Percentiles rank a stretch among this genome's conserved stretches.
Evolutionary conservation across 345 rosid genomes (phyloP).

Genomic region (Gossypium ekmanianum): DNA sequence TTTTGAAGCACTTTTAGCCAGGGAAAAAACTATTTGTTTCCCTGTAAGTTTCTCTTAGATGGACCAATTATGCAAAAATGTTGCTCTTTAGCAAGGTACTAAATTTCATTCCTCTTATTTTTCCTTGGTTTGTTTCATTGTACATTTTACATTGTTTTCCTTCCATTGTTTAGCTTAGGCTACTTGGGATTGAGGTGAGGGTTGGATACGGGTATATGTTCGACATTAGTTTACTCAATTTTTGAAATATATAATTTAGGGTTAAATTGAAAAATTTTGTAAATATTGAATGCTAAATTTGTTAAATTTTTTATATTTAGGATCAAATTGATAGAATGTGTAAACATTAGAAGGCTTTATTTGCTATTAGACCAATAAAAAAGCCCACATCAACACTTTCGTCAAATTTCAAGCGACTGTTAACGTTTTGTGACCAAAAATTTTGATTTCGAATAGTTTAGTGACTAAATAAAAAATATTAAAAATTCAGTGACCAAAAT

Average conservation of each 20-base stretch:
- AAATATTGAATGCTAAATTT: too few relatives aligned
- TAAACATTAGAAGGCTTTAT: too few relatives aligned
- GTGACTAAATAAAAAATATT: too few relatives aligned
- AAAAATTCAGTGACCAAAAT: too few relatives aligned
- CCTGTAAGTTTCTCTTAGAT: slow-evolving; percentile 84
- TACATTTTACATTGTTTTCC: background rate
- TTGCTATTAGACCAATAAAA: too few relatives aligned
- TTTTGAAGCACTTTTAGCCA: slow-evolving; percentile 60
- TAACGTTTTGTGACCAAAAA: too few relatives aligned
- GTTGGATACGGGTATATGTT: background rate
- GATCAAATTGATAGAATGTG: too few relatives aligned
- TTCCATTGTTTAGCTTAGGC: background rate
- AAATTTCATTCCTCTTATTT: background rate
- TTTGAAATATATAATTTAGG: background rate
- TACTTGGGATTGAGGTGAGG: background rate
- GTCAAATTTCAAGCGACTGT: too few relatives aligned
- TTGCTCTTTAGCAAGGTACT: slow-evolving; percentile 79
- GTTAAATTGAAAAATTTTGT: too few relatives aligned
- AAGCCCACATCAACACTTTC: too few relatives aligned
- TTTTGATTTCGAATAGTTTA: too few relatives aligned
- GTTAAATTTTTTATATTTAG: too few relatives aligned
- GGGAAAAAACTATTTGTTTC: slow-evolving; percentile 80
- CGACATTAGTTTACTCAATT: background rate
- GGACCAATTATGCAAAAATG: slow-evolving; percentile 81
- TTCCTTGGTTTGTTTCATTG: background rate